Percentiles rank a stretch among this genome's conserved stretches.
Evolutionary conservation across 331 rosid genomes (phyloP).

Genomic region (Pyrus hybrid): DNA sequence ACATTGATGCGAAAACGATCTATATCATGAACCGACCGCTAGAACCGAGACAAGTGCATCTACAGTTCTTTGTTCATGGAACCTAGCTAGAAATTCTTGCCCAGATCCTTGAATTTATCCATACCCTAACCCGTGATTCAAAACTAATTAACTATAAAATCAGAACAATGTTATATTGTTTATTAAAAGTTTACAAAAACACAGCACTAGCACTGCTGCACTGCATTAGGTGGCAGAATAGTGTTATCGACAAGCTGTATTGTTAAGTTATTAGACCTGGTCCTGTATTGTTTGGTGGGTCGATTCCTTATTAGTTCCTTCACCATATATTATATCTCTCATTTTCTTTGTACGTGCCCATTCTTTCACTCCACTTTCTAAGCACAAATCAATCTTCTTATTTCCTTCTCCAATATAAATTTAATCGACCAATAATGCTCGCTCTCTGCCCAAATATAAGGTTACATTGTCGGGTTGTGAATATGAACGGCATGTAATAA

Average conservation of each 20-base stretch:
- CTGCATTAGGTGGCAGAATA: not conserved
- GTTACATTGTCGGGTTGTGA: accelerated
- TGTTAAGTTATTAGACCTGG: not conserved
- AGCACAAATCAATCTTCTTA: not conserved
- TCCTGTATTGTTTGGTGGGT: not conserved
- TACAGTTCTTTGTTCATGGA: not conserved
- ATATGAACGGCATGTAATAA: not conserved
- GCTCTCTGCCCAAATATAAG: not conserved
- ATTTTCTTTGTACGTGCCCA: not conserved
- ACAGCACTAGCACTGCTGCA: not conserved
- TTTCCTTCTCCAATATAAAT: not conserved
- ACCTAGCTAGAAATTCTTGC: not conserved
- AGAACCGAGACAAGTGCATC: not conserved
- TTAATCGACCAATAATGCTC: not conserved
- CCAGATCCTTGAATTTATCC: not conserved
- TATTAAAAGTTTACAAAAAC: not conserved
- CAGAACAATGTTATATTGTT: not conserved
- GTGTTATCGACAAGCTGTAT: not conserved
- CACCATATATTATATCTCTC: not conserved
- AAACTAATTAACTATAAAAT: not conserved
- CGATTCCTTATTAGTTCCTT: not conserved
- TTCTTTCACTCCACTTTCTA: not conserved
- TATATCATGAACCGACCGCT: not conserved
- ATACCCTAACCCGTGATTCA: not conserved
- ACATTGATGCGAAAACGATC: not conserved